These are phyloP conservation scores for Physaria fendleri DNA, from an alignment of 345 rosid species.

Conservation along the genomic window DNA sequence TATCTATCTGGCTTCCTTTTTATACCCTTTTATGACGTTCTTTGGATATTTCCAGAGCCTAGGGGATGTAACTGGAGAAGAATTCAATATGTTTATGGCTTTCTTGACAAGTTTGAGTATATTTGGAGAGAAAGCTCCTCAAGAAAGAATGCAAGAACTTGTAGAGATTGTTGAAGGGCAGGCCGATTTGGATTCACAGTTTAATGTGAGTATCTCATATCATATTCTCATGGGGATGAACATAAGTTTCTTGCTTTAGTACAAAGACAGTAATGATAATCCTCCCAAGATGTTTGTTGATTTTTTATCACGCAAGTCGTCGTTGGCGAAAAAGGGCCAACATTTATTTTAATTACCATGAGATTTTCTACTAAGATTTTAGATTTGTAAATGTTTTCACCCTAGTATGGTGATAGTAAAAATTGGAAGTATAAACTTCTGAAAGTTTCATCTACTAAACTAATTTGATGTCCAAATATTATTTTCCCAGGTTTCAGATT, in stretches of 20 bases:
- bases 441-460: background rate
- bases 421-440: background rate
- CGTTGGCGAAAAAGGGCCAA: background rate
- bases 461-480: background rate
- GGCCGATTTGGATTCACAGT: constrained; percentile 83
- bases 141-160: constrained; percentile 85
- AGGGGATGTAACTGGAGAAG: constrained; percentile 80
- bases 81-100: constrained; percentile 92
- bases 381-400: background rate
- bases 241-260: background rate
- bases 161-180: constrained; percentile 77
- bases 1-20: background rate
- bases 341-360: background rate
- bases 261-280: background rate
- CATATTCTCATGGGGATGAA: background rate
- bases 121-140: constrained; percentile 88
- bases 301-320: background rate
- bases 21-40: background rate
- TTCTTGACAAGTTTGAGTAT: constrained; percentile 69
- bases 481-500: constrained; percentile 62
- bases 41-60: constrained; percentile 45
- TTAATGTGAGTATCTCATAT: constrained; percentile 48
- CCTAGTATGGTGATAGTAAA: background rate
- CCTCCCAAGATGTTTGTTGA: background rate
- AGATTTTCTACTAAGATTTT: background rate